phyloP scores from a whole-genome alignment of 192 early-diverging fungal species.

The Backusella macrospora region DNA sequence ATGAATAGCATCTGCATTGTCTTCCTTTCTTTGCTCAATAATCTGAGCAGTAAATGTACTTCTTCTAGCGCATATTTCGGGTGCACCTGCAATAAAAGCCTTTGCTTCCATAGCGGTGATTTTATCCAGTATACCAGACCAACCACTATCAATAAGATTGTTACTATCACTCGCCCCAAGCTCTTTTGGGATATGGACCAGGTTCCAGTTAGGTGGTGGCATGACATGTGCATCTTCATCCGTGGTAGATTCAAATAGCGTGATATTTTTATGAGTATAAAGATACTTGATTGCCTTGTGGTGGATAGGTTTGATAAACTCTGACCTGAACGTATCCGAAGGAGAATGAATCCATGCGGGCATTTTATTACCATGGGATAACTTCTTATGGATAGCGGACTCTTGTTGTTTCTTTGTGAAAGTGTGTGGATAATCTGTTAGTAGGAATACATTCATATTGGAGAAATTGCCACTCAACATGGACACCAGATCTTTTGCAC shows the following conservation, averaged over 20 bases:
- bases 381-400: neutral
- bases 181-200: constrained; percentile 18
- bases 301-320: constrained; percentile 24
- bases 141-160: constrained; percentile 21
- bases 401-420: constrained; percentile 11
- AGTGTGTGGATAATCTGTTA: constrained; percentile 44
- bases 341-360: constrained; percentile 19
- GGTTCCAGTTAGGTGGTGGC: constrained; percentile 31
- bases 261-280: constrained; percentile 30
- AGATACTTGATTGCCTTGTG: constrained; percentile 39
- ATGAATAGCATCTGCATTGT: neutral
- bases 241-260: constrained; percentile 1
- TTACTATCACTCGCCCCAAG: neutral
- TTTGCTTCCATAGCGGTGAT: constrained; percentile 36
- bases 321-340: constrained; percentile 20
- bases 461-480: neutral
- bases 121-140: constrained; percentile 42
- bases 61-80: constrained; percentile 34
- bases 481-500: constrained; percentile 26
- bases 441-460: constrained; percentile 30
- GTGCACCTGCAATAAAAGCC: constrained; percentile 35
- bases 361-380: neutral
- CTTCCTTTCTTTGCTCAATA: constrained; percentile 21
- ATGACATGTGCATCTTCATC: neutral
- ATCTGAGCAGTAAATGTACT: constrained; percentile 43